Conservation (phyloP, 257 asterid genomes). For the Solanum verrucosum region DNA sequence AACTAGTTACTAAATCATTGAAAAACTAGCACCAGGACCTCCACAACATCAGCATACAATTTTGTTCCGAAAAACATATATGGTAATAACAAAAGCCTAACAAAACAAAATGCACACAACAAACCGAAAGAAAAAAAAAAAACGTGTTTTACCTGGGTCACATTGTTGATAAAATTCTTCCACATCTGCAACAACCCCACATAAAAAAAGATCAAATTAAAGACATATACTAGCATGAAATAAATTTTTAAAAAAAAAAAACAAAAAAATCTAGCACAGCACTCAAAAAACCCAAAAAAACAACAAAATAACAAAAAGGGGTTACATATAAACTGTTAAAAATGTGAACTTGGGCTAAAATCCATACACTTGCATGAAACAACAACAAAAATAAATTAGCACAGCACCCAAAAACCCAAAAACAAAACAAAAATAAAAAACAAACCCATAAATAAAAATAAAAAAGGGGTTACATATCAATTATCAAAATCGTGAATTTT, state of each 20-base stretch:
- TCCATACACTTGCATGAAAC: not conserved
- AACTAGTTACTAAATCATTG: not conserved
- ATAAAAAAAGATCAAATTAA: not conserved
- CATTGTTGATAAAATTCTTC: slow-evolving; percentile 17
- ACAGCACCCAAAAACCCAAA: not conserved
- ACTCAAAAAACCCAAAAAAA: not conserved
- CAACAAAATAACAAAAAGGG: not conserved
- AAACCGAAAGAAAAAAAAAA: not conserved
- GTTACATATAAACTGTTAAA: not conserved
- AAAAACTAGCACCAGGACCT: not conserved
- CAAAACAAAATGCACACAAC: not conserved
- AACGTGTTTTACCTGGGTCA: slow-evolving; percentile 16
- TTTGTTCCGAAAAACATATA: not conserved
- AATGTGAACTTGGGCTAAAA: not conserved
- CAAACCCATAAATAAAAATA: not conserved
- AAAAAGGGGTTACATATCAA: not conserved
- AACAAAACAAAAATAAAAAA: not conserved
- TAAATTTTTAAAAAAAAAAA: too few species aligned
- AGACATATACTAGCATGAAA: not conserved
- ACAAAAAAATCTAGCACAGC: not conserved
- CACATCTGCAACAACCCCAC: slow-evolving; percentile 10
- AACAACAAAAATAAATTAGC: not conserved
- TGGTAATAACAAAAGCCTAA: not conserved
- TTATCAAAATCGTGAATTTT: not conserved
- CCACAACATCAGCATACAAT: not conserved